Evolutionary conservation across 768 basidiomycete species (phyloP).

Genomic region (Erythrobasidium yunnanense): DNA sequence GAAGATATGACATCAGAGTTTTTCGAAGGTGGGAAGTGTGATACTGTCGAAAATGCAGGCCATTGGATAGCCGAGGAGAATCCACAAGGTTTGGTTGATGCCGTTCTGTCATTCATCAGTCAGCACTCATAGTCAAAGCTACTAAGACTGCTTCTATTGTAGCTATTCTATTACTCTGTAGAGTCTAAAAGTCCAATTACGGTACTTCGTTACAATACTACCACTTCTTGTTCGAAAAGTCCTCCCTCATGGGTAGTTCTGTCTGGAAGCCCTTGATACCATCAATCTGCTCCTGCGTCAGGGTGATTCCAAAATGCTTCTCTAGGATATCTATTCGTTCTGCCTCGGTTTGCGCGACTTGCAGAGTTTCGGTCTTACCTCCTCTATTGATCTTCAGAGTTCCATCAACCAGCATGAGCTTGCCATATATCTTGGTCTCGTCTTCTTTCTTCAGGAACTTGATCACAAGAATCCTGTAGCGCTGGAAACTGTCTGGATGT

Average conservation of each 20-base stretch:
- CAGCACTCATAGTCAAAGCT: not conserved
- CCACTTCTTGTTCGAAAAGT: not conserved
- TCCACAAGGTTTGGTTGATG: conserved; percentile 31
- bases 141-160: no score
- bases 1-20: conserved; percentile 29
- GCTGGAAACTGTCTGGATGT: not conserved
- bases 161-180: no score
- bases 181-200: no score
- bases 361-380: not conserved
- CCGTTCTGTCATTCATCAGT: conserved; percentile 16
- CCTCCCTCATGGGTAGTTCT: not conserved
- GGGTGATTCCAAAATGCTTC: not conserved
- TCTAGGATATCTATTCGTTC: not conserved
- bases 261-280: not conserved
- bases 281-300: not conserved
- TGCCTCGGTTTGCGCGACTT: not conserved
- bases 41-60: conserved; percentile 25
- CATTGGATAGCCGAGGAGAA: conserved; percentile 38
- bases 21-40: conserved; percentile 27
- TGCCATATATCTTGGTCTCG: not conserved
- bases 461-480: not conserved
- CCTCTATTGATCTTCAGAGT: not conserved
- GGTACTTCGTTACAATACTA: no score
- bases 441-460: not conserved
- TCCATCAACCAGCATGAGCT: not conserved